These are phyloP conservation scores for Rusavskia elegans DNA, from an alignment of 495 filamentous ascomycete species.

Conservation along the genomic window DNA sequence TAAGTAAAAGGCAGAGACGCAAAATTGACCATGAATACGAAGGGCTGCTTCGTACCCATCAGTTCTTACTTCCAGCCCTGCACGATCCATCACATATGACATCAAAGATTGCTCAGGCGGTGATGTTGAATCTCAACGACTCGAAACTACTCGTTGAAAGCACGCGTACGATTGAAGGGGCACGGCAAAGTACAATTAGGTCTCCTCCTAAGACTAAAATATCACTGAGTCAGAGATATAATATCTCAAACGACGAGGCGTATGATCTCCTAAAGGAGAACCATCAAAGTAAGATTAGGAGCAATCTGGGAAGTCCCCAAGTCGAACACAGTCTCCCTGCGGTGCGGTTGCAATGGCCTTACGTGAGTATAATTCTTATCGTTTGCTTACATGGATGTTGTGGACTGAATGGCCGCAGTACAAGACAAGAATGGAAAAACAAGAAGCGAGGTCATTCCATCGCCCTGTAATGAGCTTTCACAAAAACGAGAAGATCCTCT, in stretches of 20 bases:
- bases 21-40: constrained; percentile 25
- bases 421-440: constrained; percentile 60
- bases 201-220: constrained; percentile 10
- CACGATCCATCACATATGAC: constrained; percentile 48
- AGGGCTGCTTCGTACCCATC: constrained; percentile 27
- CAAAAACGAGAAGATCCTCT: constrained; percentile 29
- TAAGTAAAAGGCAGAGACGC: constrained; percentile 30
- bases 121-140: constrained; percentile 81
- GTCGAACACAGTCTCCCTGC: constrained; percentile 90
- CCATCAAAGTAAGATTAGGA: constrained; percentile 85
- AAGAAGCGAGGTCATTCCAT: constrained; percentile 81
- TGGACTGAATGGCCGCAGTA: constrained; percentile 32
- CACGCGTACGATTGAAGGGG: constrained; percentile 34
- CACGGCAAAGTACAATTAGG: constrained; percentile 22
- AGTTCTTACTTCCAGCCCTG: constrained; percentile 34
- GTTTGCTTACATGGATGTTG: not conserved
- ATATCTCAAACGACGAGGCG: constrained; percentile 88
- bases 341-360: constrained; percentile 79
- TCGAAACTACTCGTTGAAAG: constrained; percentile 70
- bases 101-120: constrained; percentile 51
- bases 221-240: constrained; percentile 61
- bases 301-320: constrained; percentile 66
- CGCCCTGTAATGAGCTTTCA: constrained; percentile 55
- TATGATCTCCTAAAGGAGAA: constrained; percentile 95
- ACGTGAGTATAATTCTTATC: constrained; percentile 22